Base-by-base conservation (phyloP, 495 filamentous ascomycete genomes). In the Penicillium angulare region DNA sequence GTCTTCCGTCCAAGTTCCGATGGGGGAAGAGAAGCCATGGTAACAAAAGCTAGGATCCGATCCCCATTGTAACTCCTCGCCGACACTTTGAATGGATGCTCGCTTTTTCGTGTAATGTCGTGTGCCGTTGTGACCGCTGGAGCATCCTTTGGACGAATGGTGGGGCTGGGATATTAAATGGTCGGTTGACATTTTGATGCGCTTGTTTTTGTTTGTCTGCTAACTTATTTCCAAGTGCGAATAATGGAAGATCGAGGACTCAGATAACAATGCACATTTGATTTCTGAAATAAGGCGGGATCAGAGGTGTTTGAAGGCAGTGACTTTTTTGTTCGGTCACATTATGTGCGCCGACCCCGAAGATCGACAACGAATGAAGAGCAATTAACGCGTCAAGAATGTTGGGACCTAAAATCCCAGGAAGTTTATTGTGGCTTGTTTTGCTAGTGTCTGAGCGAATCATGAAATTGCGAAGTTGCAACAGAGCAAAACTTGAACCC, bases 21-120 rank as follows among this genome's bases (percentile, higher is more conserved):
- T 53, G 5, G 61, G 61, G 17, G 45, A 39, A 2, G 61, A 61
- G 35, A 56, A 64, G 21, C 61, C 57, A 29, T 64, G 61, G 35
- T 53, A 64, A 23, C 61, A 57, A 51, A 64, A 64, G 20, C 52
- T 64, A 8, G 61, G 61, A 26, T 64, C 61, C 1, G 61, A 61
- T 23, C 61, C 61, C 61, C 61, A 64, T 39, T 61, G 57, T 15
- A 63, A 45, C 3, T 51, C 60, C 8, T 44, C 42, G 3, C 31
- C 42, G n/a, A n/a, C n/a, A n/a, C n/a, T n/a, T n/a, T n/a, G n/a
- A 12, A 44, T 29, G 15, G 27, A 29, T 22, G 20, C 1, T 24
- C 24, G 42, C 26, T 32, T 44, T 20, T 44, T 29, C 17, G 27
- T 44, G n/a, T 44, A 44, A 15, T 44, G 24, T 3, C 24, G 27